Base-by-base conservation (phyloP, 2,329 filamentous ascomycete species). In the Berkeleyomyces rouxiae region DNA sequence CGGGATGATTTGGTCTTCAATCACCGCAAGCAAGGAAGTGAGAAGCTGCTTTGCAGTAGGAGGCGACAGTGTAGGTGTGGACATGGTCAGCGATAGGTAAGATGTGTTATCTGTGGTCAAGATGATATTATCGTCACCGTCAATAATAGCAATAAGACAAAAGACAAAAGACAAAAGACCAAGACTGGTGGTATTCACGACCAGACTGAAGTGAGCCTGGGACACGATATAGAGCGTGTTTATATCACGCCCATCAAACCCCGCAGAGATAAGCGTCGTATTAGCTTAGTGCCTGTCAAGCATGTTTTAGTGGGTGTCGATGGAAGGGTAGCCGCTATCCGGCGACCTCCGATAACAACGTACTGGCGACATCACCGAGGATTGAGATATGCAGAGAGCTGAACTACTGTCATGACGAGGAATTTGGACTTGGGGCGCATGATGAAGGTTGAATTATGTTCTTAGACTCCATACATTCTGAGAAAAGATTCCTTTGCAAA, bases 1-100 rank as follows among this genome's bases (percentile, higher is more conserved):
- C 0, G 79, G 79, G 44, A 82, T 73, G 55, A 83, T 78, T 46
- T 72, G 67, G 2, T 72, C 51, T 67, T 81, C 78, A 13, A 77
- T 74, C 0, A 73, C 71, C 37, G 67, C 65, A 44, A 80, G 74
- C 31, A 80, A 70, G 4, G 72, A 69, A 3, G 69, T 67, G 10
- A 79, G 69, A 6, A 79, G 63, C 5, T 68, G 65, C 61, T 69
- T 64, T 13, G 66, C 51, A 36, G 44, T 51, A n/a, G 61, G 47
- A 4, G 42, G 2, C 47, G 63, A 37, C 9, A 31, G 36, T 36
- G 47, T 16, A 13, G 23, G 31, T 40, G 63, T 23, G 42, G 66
- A 40, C 68, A 70, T 69, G 7, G 36, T 65, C 7, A 7, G 31
- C 69, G 1, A 69, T 69, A 55, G 9, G 5, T 7, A 23, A 23